Base-by-base conservation (phyloP, 805 yeast species). In the Maudiozyma turicensis region DNA sequence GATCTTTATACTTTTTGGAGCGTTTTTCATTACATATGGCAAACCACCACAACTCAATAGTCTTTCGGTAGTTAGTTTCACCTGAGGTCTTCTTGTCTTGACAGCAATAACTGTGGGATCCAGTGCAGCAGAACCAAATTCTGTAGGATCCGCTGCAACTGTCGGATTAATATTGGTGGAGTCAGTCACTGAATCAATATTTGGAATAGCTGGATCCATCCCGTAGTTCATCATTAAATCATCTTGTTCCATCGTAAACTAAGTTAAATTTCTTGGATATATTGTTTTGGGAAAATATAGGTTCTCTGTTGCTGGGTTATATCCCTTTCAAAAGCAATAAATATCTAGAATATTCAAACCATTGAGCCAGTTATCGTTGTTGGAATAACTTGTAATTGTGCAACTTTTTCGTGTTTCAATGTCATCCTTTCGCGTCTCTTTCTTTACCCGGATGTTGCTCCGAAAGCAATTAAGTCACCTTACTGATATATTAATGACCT, bases 1-100 rank as follows among this genome's bases (percentile, higher is more conserved):
- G 46, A 72, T 71, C 44, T 65, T 64, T 47, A 68, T 60, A 13
- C 63, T 56, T 32, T 58, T 64, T 5, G 53, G 56, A 2, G 70
- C 69, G 40, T 68, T 61, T 46, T 63, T 62, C 39, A 71, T 61
- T n/a, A 84, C 50, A 45, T 68, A 68, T 1, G 83, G 81, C 40
- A 85, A 60, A 1, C 91, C 93, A n/a, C 73, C 65, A 3, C 68
- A 67, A 2, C 78, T 69, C 6, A 79, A 58, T 47, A 84, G 65
- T 37, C 75, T 71, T 14, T 72, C 76, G 8, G 75, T 76, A 13
- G 78, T 79, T 33, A 85, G 62, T 48, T 73, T 76, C 40, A 75
- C 76, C n/a, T 60, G 61, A 6, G 58, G 57, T 40, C 59, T 56
- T n/a, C 67, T 52, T 29, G 55, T 52, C 31, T 48, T 59, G 2